Conservation (phyloP, 306 rosid species). For the Corylus heterophylla region DNA sequence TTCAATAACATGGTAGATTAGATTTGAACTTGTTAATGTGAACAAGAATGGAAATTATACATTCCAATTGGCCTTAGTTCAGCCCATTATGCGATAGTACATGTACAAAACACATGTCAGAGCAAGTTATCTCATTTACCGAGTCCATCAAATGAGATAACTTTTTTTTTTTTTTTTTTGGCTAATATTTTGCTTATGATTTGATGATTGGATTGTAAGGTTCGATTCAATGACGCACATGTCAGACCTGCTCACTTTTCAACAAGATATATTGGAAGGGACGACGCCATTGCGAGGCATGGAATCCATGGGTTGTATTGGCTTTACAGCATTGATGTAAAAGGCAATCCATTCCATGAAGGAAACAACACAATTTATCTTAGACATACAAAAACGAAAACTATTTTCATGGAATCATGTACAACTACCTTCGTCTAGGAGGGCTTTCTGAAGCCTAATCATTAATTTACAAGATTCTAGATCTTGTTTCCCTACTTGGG, state of each 20-base stretch:
- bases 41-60: slow-evolving; percentile 46
- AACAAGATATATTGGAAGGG: slow-evolving; percentile 52
- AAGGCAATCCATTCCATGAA: slow-evolving; percentile 23
- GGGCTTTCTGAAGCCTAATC: slow-evolving; percentile 37
- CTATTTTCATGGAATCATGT: slow-evolving; percentile 60
- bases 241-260: slow-evolving; percentile 14
- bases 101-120: slow-evolving; percentile 32
- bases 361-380: slow-evolving; percentile 65
- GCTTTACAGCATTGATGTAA: slow-evolving; percentile 36
- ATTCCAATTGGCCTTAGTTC: slow-evolving; percentile 71
- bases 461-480: too few relatives aligned
- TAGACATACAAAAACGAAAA: slow-evolving; percentile 38
- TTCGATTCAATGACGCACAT: slow-evolving; percentile 45
- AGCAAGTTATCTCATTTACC: too few relatives aligned
- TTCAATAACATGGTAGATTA: slow-evolving; percentile 70
- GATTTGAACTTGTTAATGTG: slow-evolving; percentile 40
- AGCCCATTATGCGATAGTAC: slow-evolving; percentile 38
- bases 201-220: slow-evolving; percentile 34
- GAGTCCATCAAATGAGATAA: too few relatives aligned
- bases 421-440: slow-evolving; percentile 81
- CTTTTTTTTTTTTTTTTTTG: neutral
- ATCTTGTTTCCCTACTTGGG: too few relatives aligned
- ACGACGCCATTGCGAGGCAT: slow-evolving; percentile 80
- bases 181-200: neutral
- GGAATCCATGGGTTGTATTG: slow-evolving; percentile 71